These are phyloP conservation scores for Desmodesmus armatus DNA, from an alignment of 139 green algal species.

Conservation along the genomic window DNA sequence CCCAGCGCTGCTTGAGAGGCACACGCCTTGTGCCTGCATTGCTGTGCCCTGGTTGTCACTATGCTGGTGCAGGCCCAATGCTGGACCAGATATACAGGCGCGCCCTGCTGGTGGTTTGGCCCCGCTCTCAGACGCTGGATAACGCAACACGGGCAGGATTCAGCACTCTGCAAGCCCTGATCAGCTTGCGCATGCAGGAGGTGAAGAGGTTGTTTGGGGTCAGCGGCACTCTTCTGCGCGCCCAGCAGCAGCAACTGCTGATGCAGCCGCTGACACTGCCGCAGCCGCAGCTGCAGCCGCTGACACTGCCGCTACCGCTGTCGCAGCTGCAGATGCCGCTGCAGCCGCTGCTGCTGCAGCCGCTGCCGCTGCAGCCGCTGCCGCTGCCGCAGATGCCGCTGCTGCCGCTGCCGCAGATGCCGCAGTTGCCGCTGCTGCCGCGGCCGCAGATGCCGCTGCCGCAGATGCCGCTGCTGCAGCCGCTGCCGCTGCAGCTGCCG, in stretches of 20 bases:
- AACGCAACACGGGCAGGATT: background rate
- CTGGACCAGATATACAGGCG: constrained; percentile 23
- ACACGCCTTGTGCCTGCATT: background rate
- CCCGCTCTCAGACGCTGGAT: background rate
- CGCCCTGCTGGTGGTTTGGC: constrained; percentile 32
- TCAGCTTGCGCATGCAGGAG: constrained; percentile 1
- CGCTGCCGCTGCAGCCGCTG: too few species aligned
- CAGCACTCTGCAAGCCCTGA: background rate
- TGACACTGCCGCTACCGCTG: background rate
- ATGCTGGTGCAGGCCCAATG: background rate
- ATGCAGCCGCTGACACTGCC: background rate
- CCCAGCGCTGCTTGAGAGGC: background rate
- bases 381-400: too few species aligned
- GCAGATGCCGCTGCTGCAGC: too few species aligned
- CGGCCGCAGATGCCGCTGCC: too few species aligned
- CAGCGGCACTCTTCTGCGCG: background rate
- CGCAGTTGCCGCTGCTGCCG: too few species aligned
- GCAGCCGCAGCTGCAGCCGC: background rate
- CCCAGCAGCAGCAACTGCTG: background rate
- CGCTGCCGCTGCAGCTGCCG: too few species aligned
- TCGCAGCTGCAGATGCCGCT: background rate
- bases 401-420: too few species aligned
- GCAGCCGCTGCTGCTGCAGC: too few species aligned
- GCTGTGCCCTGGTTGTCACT: background rate
- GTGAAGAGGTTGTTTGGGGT: background rate